These are phyloP conservation scores for Saturnispora sanitii DNA, from an alignment of 805 yeast genomes.

Conservation along the genomic window DNA sequence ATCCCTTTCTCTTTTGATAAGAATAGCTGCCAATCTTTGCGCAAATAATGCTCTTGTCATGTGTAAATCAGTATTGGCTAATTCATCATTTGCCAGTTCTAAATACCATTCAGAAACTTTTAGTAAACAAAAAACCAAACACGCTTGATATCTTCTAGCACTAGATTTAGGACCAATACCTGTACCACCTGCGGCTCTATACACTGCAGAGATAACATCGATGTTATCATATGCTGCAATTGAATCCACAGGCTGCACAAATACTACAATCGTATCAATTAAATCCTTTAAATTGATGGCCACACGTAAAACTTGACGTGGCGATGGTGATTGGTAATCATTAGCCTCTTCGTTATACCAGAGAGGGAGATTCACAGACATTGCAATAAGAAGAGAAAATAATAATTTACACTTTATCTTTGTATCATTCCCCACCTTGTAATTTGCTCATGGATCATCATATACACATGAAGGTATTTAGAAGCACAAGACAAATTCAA, in stretches of 20 bases:
- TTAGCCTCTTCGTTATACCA: conserved; percentile 25
- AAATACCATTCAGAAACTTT: conserved; percentile 76
- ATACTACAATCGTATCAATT: conserved; percentile 60
- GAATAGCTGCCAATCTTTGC: conserved; percentile 56
- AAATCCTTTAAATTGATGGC: conserved; percentile 64
- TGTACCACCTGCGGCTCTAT: conserved; percentile 72
- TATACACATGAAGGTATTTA: too few species aligned
- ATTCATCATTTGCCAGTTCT: conserved; percentile 45
- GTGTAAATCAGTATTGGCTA: conserved; percentile 60
- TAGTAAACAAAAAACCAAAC: conserved; percentile 58
- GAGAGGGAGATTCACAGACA: conserved; percentile 16
- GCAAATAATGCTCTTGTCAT: conserved; percentile 57
- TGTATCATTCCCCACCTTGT: too few species aligned
- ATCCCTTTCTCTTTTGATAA: conserved; percentile 54
- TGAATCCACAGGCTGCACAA: conserved; percentile 39
- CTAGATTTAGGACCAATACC: conserved; percentile 52
- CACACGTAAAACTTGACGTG: conserved; percentile 59
- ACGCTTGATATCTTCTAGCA: conserved; percentile 54
- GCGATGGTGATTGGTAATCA: conserved; percentile 37
- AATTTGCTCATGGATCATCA: not conserved
- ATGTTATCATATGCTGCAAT: conserved; percentile 43
- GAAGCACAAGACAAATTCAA: too few species aligned
- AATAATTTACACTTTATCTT: too few species aligned
- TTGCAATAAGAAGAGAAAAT: not conserved
- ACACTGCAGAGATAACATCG: conserved; percentile 48